These are phyloP conservation scores for Amanita brunnescens DNA, from an alignment of 768 basidiomycete species.

Conservation along the genomic window DNA sequence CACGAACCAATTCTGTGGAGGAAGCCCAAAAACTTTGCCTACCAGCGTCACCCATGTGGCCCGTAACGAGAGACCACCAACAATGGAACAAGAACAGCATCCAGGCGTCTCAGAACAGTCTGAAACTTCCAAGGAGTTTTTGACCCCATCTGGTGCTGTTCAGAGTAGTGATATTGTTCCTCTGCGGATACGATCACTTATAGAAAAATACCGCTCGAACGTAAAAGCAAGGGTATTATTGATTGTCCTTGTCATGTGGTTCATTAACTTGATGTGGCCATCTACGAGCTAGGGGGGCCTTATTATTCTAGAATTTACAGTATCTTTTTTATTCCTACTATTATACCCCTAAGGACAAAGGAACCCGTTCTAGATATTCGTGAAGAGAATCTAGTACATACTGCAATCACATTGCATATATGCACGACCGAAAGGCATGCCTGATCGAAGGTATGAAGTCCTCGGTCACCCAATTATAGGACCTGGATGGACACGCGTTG, in stretches of 20 bases:
- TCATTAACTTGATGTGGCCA: slow-evolving; percentile 43
- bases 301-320: not conserved
- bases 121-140: not conserved
- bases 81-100: not conserved
- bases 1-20: slow-evolving; percentile 47
- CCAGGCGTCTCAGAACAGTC: not conserved
- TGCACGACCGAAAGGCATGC: no score
- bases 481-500: not conserved
- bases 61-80: slow-evolving; percentile 6
- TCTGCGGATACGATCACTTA: not conserved
- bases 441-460: not conserved
- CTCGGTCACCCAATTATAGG: not conserved
- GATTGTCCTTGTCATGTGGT: slow-evolving; percentile 38
- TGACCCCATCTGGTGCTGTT: not conserved
- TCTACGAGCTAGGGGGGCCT: slow-evolving; percentile 9
- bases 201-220: not conserved
- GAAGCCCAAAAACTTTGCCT: slow-evolving; percentile 15
- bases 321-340: not conserved
- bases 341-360: not conserved
- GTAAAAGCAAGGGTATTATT: slow-evolving; percentile 7
- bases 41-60: slow-evolving; percentile 16
- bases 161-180: not conserved
- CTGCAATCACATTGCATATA: not conserved
- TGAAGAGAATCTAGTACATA: not conserved
- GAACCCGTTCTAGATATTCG: not conserved